A percentile compares a stretch with the other conserved stretches of the same genome.
These are phyloP conservation scores for Boletales sp. DNA, from an alignment of 768 basidiomycete genomes.

Conservation along the genomic window DNA sequence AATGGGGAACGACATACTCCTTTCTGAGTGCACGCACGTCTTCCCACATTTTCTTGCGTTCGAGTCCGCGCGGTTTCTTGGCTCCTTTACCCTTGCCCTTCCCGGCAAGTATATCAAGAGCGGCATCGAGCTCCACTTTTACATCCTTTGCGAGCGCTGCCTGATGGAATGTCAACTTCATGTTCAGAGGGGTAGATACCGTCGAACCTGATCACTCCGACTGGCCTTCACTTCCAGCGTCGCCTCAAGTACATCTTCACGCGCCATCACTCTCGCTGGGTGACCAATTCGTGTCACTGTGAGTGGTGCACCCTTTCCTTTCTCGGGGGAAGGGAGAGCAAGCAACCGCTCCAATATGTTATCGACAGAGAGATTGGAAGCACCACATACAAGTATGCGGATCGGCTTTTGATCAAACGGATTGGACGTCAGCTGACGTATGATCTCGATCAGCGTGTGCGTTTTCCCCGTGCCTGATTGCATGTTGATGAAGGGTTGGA, in stretches of 20 bases:
- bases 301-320: constrained; percentile 39
- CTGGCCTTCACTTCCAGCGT: constrained; percentile 74
- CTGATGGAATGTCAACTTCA: constrained; percentile 34
- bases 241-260: constrained; percentile 59
- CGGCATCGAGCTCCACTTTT: constrained; percentile 76
- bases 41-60: constrained; percentile 83
- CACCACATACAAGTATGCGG: constrained; percentile 84
- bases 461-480: constrained; percentile 86
- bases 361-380: constrained; percentile 92
- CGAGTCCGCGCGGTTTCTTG: constrained; percentile 64
- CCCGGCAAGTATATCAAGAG: constrained; percentile 62
- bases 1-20: constrained; percentile 54
- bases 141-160: constrained; percentile 85
- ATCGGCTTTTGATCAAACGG: constrained; percentile 41
- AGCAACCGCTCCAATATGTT: constrained; percentile 89
- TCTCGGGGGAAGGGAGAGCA: constrained; percentile 50
- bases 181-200: not conserved
- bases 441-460: constrained; percentile 90
- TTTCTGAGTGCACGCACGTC: constrained; percentile 84
- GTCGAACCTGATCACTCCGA: constrained; percentile 61
- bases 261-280: constrained; percentile 85
- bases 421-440: constrained; percentile 71
- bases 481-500: not conserved
- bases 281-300: constrained; percentile 90
- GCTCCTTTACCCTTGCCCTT: constrained; percentile 74